A percentile compares a stretch with the other conserved stretches of the same genome.
Conservation (phyloP, 495 filamentous ascomycete species). For the Chaetomidium leptoderma region DNA sequence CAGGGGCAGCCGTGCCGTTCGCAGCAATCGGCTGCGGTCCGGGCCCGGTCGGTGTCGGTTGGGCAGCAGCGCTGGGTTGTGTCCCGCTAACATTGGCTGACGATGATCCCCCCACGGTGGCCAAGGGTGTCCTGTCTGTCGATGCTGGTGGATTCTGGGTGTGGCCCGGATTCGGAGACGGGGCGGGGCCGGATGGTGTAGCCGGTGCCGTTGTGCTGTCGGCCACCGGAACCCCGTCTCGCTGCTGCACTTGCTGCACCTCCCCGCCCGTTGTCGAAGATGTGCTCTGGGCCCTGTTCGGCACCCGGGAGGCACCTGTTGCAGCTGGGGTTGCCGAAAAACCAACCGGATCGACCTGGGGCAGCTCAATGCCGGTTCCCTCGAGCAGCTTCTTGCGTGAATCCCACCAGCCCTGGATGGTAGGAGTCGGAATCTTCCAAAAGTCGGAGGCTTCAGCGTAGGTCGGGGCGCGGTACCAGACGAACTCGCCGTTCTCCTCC, state of each 20-base stretch:
- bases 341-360: slow-evolving; percentile 3
- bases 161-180: neutral
- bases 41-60: neutral
- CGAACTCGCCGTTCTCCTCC: slow-evolving; percentile 14
- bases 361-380: slow-evolving; percentile 26
- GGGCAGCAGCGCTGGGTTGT: neutral
- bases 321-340: neutral
- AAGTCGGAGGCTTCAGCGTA: slow-evolving; percentile 26
- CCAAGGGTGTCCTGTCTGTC: neutral
- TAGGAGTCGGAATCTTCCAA: slow-evolving; percentile 28
- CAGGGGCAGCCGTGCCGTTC: neutral
- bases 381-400: slow-evolving; percentile 27
- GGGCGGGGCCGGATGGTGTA: neutral
- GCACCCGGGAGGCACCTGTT: neutral
- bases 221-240: neutral
- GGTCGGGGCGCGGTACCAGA: slow-evolving; percentile 27
- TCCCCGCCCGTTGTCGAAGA: neutral
- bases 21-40: neutral
- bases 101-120: neutral
- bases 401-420: slow-evolving; percentile 32
- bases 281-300: neutral
- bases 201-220: neutral
- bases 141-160: neutral
- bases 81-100: neutral
- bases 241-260: neutral